Percentiles rank a stretch among this genome's conserved stretches.
Conservation (phyloP, 2,329 filamentous ascomycete species). For the Davidsoniella australis region DNA sequence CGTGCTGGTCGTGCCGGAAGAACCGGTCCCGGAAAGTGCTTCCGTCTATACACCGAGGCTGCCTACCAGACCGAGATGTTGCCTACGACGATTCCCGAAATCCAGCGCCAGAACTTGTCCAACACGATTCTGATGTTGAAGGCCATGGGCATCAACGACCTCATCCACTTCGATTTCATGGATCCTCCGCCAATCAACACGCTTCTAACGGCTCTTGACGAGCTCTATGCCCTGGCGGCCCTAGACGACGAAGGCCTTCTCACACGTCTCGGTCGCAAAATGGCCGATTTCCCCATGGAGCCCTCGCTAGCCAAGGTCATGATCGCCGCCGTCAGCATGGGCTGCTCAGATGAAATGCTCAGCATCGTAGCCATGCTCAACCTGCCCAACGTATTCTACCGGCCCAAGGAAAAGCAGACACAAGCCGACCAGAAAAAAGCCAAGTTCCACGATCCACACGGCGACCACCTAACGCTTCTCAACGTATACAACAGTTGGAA, state of each 20-base stretch:
- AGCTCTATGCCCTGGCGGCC: conserved; percentile 79
- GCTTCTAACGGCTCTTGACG: conserved; percentile 90
- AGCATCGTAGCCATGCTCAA: conserved; percentile 92
- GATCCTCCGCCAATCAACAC: conserved; percentile 94
- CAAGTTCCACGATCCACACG: conserved; percentile 90
- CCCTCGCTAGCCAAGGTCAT: conserved; percentile 80
- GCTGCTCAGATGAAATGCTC: conserved; percentile 85
- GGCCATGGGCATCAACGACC: conserved; percentile 96
- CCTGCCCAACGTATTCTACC: conserved; percentile 74
- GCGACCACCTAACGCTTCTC: conserved; percentile 83
- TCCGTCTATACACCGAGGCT: conserved; percentile 84
- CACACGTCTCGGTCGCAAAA: conserved; percentile 81
- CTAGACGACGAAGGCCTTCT: conserved; percentile 90
- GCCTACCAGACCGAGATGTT: conserved; percentile 96
- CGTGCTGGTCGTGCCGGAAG: conserved; percentile 81
- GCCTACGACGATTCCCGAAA: conserved; percentile 88
- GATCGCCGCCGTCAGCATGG: conserved; percentile 70
- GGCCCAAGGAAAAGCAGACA: conserved; percentile 90
- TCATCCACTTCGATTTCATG: conserved; percentile 98
- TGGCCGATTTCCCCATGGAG: conserved; percentile 98
- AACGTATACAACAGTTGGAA: conserved; percentile 99
- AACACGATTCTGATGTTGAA: conserved; percentile 95
- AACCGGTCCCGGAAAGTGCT: conserved; percentile 91
- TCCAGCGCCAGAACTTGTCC: conserved; percentile 83
- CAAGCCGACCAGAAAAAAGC: conserved; percentile 95